Evolutionary conservation across 2,329 filamentous ascomycete species (phyloP), one percentile per base, ranked within the genome.

Genomic region (Cladosporium cucumerinum): DNA sequence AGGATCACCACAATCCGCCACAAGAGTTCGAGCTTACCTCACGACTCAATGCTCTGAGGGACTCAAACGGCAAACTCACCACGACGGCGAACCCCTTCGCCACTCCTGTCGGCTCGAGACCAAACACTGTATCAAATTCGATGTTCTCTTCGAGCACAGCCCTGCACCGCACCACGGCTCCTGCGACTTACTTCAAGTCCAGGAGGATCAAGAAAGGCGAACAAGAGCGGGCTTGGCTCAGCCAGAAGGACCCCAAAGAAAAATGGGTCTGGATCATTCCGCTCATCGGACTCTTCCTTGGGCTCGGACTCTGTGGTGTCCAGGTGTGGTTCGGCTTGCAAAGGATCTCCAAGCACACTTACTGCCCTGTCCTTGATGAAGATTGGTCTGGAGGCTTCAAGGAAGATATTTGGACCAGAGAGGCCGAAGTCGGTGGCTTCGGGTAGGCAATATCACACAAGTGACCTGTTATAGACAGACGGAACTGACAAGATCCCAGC

Each of bases 261-360:
- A 95, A 92, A 80, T 95, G 91, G 91, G 87, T 92, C 10, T 93
- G 89, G 2, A 92, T 94, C 68, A 84, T 96, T 65, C 91, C 91
- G 2, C 74, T 93, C 49, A 75, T 92, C 26, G 91, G 91, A 55
- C 85, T 95, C 58, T 57, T 87, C 3, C 66, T 93, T 16, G 92
- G 92, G 16, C 75, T 94, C 39, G 85, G 76, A 2, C 79, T 93
- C 48, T 86, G 89, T 0, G 91, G 83, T 1, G 86, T 93, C 71
- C 78, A 95, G 52, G 81, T 95, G 57, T 95, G 87, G 83, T 89
- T 93, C 69, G 92, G 92, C 4, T 75, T 93, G 46, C 79, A 80
- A 58, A 88, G 86, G 64, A 90, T 95, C 3, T 84, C 90, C 39
- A 86, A 89, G 72, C 88, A 94, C 80, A 87, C 87, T 57, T 92